Conservation (phyloP, 2,329 filamentous ascomycete species). For the Chaetomiaceae sp. region DNA sequence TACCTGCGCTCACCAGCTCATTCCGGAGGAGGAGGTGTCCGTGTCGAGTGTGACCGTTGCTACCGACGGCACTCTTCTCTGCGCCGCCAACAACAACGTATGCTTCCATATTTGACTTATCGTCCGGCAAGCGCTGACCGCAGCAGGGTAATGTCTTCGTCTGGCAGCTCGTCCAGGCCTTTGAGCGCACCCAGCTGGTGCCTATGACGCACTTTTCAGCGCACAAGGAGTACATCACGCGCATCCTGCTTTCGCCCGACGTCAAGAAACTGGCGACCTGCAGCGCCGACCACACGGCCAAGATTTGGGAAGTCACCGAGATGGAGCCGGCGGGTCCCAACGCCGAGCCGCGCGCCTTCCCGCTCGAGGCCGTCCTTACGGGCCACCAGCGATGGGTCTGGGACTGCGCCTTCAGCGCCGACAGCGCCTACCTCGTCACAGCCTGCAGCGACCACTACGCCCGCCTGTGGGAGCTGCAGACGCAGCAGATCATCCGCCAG, state of each 20-base stretch:
- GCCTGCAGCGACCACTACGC: slow-evolving; percentile 93
- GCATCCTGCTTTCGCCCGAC: slow-evolving; percentile 85
- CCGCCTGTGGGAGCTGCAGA: slow-evolving; percentile 80
- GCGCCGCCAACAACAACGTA: slow-evolving; percentile 88
- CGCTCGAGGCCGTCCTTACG: slow-evolving; percentile 79
- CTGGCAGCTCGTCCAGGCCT: slow-evolving; percentile 84
- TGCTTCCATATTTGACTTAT: slow-evolving; percentile 23
- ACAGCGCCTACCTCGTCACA: slow-evolving; percentile 88
- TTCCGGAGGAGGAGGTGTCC: slow-evolving; percentile 91
- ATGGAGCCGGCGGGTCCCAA: slow-evolving; percentile 43
- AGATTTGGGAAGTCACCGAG: slow-evolving; percentile 89
- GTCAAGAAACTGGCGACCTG: slow-evolving; percentile 93
- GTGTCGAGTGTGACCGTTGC: slow-evolving; percentile 95
- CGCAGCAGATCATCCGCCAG: slow-evolving; percentile 85
- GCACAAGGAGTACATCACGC: slow-evolving; percentile 88
- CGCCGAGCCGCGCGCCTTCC: slow-evolving; percentile 57
- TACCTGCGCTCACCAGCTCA: slow-evolving; percentile 91
- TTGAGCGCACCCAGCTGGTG: slow-evolving; percentile 76
- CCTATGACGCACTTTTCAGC: slow-evolving; percentile 86
- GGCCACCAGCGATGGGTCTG: slow-evolving; percentile 96
- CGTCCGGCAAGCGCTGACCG: not conserved
- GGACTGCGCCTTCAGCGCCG: slow-evolving; percentile 93
- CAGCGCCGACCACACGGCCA: slow-evolving; percentile 87
- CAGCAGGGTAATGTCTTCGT: slow-evolving; percentile 89
- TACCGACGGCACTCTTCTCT: slow-evolving; percentile 86